phyloP scores from a whole-genome alignment of 2,329 filamentous ascomycete genomes.

The Rhytidhysteron rufulum region DNA sequence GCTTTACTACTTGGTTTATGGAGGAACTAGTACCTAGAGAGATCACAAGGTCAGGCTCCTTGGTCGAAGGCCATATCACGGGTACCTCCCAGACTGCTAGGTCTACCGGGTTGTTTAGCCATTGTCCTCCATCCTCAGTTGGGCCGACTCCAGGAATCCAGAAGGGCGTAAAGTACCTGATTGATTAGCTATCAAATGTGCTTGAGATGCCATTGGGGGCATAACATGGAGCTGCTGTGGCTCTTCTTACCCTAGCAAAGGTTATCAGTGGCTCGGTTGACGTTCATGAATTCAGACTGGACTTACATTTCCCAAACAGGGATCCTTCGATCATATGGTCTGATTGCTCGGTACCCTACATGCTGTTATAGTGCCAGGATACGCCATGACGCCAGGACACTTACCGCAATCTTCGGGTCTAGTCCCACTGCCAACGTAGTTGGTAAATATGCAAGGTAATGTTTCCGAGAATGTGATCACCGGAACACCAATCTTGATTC shows the following conservation, averaged over 20 bases:
- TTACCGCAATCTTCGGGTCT: not conserved
- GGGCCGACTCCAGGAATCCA: not conserved
- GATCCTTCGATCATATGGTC: not conserved
- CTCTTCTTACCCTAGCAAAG: conserved; percentile 1
- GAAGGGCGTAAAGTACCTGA: not conserved
- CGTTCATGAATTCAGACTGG: not conserved
- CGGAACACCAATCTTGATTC: not conserved
- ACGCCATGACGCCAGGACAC: not conserved
- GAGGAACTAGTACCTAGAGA: not conserved
- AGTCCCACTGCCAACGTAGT: not conserved
- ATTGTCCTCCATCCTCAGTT: not conserved
- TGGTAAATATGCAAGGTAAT: not conserved
- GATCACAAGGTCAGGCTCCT: not conserved
- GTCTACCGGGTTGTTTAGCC: not conserved
- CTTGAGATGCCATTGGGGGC: not conserved
- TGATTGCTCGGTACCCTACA: not conserved
- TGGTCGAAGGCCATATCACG: not conserved
- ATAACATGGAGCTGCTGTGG: conserved; percentile 1
- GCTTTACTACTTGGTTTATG: not conserved
- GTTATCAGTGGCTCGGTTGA: not conserved
- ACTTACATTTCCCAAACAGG: conserved; percentile 1
- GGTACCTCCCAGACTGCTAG: not conserved
- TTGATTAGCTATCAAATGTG: not conserved
- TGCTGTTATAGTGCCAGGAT: not conserved
- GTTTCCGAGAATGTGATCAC: not conserved